phyloP scores from a whole-genome alignment of 495 filamentous ascomycete genomes.

The Hyaloscypha bicolor region DNA sequence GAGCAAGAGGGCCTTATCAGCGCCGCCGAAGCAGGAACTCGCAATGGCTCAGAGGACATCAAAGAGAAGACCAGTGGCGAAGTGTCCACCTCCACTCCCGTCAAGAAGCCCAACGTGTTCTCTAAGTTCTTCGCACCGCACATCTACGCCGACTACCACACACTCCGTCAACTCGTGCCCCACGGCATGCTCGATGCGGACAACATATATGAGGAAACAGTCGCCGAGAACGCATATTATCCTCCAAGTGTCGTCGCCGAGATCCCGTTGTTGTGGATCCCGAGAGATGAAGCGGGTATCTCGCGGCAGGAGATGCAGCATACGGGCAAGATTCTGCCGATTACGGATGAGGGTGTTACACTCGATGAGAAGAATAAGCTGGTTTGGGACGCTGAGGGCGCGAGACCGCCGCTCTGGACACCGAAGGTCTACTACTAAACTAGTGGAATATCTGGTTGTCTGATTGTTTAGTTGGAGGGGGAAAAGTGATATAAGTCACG shows the following conservation, averaged over 20 bases:
- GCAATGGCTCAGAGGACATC: slow-evolving; percentile 31
- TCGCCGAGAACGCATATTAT: slow-evolving; percentile 72
- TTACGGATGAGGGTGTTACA: slow-evolving; percentile 81
- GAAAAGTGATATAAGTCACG: neutral
- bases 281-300: slow-evolving; percentile 73
- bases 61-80: slow-evolving; percentile 35
- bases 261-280: slow-evolving; percentile 82
- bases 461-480: neutral
- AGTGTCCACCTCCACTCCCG: slow-evolving; percentile 29
- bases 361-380: slow-evolving; percentile 81
- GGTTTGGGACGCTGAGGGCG: slow-evolving; percentile 71
- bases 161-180: slow-evolving; percentile 73
- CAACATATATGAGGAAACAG: slow-evolving; percentile 57
- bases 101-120: slow-evolving; percentile 51
- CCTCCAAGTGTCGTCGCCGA: slow-evolving; percentile 68
- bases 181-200: slow-evolving; percentile 45
- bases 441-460: neutral
- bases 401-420: slow-evolving; percentile 77
- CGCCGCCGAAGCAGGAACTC: slow-evolving; percentile 38
- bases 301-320: slow-evolving; percentile 76
- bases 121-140: slow-evolving; percentile 78
- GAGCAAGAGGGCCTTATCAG: slow-evolving; percentile 63
- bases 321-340: slow-evolving; percentile 69
- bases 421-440: slow-evolving; percentile 62
- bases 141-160: slow-evolving; percentile 69